phyloP scores from a whole-genome alignment of 768 basidiomycete genomes.

The Xanthoconium stramineum region DNA sequence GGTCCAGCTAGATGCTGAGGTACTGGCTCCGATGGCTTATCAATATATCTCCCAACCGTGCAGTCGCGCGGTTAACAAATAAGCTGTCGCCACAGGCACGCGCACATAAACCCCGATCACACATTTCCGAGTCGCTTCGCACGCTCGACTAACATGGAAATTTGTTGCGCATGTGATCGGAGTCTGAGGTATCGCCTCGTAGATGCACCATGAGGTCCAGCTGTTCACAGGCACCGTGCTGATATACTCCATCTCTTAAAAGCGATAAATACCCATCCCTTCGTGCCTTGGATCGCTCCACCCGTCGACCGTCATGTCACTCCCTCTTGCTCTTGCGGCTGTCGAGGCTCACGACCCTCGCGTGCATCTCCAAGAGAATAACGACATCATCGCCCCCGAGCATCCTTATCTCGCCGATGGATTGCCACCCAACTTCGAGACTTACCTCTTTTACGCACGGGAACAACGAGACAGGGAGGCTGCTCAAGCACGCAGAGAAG shows the following conservation, averaged over 20 bases:
- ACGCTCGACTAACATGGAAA: background rate
- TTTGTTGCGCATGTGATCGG: background rate
- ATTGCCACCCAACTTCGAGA: constrained; percentile 28
- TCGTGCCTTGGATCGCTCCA: background rate
- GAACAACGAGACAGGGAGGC: constrained; percentile 30
- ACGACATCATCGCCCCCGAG: constrained; percentile 11
- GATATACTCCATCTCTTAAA: constrained; percentile 2
- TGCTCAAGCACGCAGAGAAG: constrained; percentile 18
- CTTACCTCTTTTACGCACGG: constrained; percentile 29
- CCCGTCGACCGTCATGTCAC: constrained; percentile 15
- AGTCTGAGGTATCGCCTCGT: background rate
- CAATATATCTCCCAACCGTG: no score
- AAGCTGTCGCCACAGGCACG: background rate
- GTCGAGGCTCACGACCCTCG: constrained; percentile 19
- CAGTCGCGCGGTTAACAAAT: no score
- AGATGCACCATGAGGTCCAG: background rate
- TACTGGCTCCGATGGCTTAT: no score
- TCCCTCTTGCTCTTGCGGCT: constrained; percentile 16
- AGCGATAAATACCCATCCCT: background rate
- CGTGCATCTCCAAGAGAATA: constrained; percentile 4
- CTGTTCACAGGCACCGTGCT: background rate
- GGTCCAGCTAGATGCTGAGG: no score
- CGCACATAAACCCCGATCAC: background rate
- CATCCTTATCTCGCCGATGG: constrained; percentile 21
- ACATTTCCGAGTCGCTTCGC: background rate